Evolutionary conservation across 208 protist genomes (phyloP), one percentile per base, ranked within the genome.

Genomic region (Crithidia brevicula): DNA sequence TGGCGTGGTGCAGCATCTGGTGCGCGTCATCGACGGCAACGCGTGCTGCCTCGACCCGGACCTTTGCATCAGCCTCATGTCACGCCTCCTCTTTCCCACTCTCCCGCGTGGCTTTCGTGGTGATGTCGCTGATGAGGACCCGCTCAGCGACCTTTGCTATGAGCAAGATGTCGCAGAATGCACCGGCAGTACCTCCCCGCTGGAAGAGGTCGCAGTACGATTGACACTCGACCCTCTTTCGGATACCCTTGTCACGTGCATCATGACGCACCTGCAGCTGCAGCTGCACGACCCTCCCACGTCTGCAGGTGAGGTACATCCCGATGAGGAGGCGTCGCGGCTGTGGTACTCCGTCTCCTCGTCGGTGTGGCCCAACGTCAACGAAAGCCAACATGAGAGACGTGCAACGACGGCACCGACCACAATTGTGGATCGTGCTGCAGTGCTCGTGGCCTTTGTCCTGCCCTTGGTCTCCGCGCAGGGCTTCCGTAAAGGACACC

Each of bases 1-100:
- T 38, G 70, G 62, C 22, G 56, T 76, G 28, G 51, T 70, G 54
- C 20, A 62, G 43, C 70, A 70, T 10, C 70, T 76, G n/a, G 62
- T 70, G 11, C 36, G 22, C 11, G 58, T 65, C 10, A 22, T 76
- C 1, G 30, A 45, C 15, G 70, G 56, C 62, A 76, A 76, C 28
- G 54, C 53, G 43, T 64, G 53, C 30, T 76, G 62, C 28, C 40
- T 70, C 4, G 34, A 64, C 28, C 62, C 62, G 2, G 18, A 6
- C 4, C 53, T 65, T 8, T 76, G 70, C 40, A 34, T 70, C 6
- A 10, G 23, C 9, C 23, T 70, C 13, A 69, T 76, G 62, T 23
- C 60, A 25, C 20, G 10, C 9, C 34, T 76, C 8, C 22, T 60
- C 18, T 38, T 30, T 27, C 62, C 70, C 9, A 15, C 27, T 16